Evolutionary conservation across 2,329 filamentous ascomycete species (phyloP), one percentile per base, ranked within the genome.

Genomic region (Epichloe gansuensis): DNA sequence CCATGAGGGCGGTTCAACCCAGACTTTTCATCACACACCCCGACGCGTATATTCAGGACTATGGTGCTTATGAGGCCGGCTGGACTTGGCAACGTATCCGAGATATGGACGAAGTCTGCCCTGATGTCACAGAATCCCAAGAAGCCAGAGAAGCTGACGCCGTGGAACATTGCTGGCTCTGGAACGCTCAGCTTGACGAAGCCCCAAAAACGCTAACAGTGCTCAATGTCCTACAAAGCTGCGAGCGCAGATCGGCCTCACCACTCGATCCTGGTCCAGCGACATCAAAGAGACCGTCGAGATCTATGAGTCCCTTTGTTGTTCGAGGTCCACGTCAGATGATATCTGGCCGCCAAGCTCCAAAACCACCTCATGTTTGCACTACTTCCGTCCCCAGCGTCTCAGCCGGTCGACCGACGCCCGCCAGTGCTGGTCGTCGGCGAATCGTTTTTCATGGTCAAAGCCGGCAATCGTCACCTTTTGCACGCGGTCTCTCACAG

Each of bases 21-120:
- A 77, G 86, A 8, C 75, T 91, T 12, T 91, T 86, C 67, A 75
- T 91, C 54, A 91, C 87, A 1, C 84, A 88, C 54, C 79, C 83
- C 3, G 82, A 86, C 58, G 83, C 84, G 1, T 91, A 91, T 58
- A 69, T 87, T 2, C 87, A 91, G 61, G 78, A 82, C 55, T 65
- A 70, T 13, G 68, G 73, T 35, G 72, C 76, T 5, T 75, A 77
- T 39, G 73, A 76, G 44, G 63, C 70, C 9, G 74, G 75, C 5
- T 90, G 84, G 85, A 82, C 80, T 1, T 91, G 87, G 87, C 81
- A 82, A 58, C 76, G 75, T 46, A 66, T 91, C 9, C 78, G 81
- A 37, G 76, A 82, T 58, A 69, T 89, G 25, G 80, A 77, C 48
- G 75, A 80, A 5, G 71, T 79, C 21, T 76, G 78, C 56, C 68